Base-by-base conservation (phyloP, 179 eudicot species). In the Vitellaria paradoxa region DNA sequence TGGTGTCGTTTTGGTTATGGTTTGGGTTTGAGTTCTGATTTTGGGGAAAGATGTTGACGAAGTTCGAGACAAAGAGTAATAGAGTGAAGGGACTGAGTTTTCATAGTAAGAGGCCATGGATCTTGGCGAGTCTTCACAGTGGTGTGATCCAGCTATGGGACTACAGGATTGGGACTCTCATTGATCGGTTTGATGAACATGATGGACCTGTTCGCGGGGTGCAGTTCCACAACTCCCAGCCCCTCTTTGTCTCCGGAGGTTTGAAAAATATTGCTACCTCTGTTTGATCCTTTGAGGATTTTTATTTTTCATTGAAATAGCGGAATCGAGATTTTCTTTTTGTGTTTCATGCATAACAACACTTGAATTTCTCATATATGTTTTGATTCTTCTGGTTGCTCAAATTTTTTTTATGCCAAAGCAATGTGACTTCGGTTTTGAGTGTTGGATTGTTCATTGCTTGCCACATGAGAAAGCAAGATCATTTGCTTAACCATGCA, bases 161-260 rank as follows among this genome's bases (percentile, higher is more conserved):
- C 86, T 93, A 93, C 83, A 72, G 97, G 62, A 91, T 89, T 90
- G 98, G 98, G 40, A 93, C 97, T 60, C 92, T 93, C 42, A 90
- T 93, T 23, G 98, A 93, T 78, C 82, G 91, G 3, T 93, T 93
- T 26, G 98, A 90, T 37, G 98, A 93, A 82, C 98, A 92, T n/a
- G 97, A 93, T 81, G 98, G 98, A 5, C 97, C 98, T 30, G 98
- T 93, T 75, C 98, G 97, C 21, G 97, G 97, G 3, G 94, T 93
- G 30, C 93, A 90, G 77, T 93, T 91, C 62, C 98, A 93, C 73
- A 84, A 87, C 45, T 91, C 92, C 52, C 95, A 92, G 87, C 97
- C 95, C 0, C 85, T 91, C 47, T 92, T 92, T 65, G 97, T 92
- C 21, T 92, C 97, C 0, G 95, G 97, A 88, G 97, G 95, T 92